Percentiles rank a stretch among this genome's conserved stretches.
Evolutionary conservation across 78 protist species (phyloP).

Genomic region (Bigelowiella natans): DNA sequence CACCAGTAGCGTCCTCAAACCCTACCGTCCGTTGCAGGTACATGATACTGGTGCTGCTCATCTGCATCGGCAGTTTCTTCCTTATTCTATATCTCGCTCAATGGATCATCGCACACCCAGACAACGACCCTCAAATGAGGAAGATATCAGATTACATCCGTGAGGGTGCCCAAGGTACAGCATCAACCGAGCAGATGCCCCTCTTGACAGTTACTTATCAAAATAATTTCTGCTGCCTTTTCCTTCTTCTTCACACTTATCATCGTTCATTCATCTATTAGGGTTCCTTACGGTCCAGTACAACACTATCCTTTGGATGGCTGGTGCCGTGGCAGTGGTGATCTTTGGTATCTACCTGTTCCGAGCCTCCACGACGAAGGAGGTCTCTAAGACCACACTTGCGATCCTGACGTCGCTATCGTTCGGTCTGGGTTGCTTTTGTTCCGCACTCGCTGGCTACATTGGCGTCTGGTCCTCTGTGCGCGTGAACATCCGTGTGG

Average conservation of each 20-base stretch:
- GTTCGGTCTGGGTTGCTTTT: constrained; percentile 39
- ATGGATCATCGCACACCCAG: neutral
- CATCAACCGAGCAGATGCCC: neutral
- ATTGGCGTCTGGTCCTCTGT: constrained; percentile 43
- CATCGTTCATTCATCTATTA: neutral
- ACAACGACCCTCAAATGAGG: constrained; percentile 21
- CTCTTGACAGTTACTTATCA: neutral
- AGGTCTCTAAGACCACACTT: neutral
- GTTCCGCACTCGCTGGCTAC: constrained; percentile 41
- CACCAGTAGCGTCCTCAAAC: neutral
- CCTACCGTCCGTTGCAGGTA: neutral
- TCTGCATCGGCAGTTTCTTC: neutral
- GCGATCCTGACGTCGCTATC: constrained; percentile 15
- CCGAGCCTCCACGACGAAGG: neutral
- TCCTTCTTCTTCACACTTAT: no score
- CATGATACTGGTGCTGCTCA: neutral
- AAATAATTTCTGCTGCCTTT: neutral
- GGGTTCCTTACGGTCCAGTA: constrained; percentile 21
- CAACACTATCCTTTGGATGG: neutral
- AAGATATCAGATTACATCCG: constrained; percentile 28
- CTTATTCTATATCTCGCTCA: neutral
- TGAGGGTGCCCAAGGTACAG: constrained; percentile 29
- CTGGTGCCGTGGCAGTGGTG: neutral
- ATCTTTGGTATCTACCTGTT: constrained; percentile 18
- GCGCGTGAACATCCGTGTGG: constrained; percentile 42